These are phyloP conservation scores for Mycena citricolor DNA, from an alignment of 1,284 basidiomycete genomes.

Conservation along the genomic window DNA sequence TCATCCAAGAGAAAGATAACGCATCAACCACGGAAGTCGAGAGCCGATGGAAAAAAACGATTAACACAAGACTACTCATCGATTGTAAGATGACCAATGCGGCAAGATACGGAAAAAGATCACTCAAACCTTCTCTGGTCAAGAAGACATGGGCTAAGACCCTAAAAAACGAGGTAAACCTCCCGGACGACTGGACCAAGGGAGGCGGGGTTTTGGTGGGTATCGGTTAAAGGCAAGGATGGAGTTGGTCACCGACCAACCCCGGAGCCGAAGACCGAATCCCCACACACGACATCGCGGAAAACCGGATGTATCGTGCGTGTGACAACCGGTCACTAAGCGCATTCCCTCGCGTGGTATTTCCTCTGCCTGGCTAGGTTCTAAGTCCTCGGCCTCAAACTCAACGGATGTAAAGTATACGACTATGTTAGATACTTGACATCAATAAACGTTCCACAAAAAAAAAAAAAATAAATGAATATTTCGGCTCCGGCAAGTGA, in stretches of 20 bases:
- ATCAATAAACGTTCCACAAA: too few species aligned
- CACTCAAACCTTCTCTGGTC: neutral
- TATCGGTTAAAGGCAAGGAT: conserved; percentile 1
- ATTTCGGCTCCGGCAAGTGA: too few species aligned
- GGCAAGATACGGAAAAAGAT: neutral
- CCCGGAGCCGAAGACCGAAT: neutral
- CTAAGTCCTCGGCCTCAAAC: conserved; percentile 3
- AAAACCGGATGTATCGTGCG: neutral
- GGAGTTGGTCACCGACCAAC: conserved; percentile 1
- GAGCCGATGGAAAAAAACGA: conserved; percentile 2
- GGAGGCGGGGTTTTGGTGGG: conserved; percentile 1
- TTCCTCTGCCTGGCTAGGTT: conserved; percentile 2
- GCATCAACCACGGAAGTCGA: neutral
- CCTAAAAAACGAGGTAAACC: conserved; percentile 1
- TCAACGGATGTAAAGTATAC: neutral
- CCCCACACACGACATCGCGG: conserved; percentile 7
- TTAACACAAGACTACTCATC: neutral
- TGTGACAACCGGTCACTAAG: too few species aligned
- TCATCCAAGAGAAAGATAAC: conserved; percentile 7
- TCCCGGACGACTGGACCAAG: conserved; percentile 3
- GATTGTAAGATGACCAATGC: neutral
- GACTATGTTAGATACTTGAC: too few species aligned
- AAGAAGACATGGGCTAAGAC: conserved; percentile 6
- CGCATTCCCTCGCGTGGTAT: conserved; percentile 3
- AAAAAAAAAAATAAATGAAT: too few species aligned